These are phyloP conservation scores for Oryza meyeriana DNA, from an alignment of 176 grass and related monocot genomes.

Conservation along the genomic window DNA sequence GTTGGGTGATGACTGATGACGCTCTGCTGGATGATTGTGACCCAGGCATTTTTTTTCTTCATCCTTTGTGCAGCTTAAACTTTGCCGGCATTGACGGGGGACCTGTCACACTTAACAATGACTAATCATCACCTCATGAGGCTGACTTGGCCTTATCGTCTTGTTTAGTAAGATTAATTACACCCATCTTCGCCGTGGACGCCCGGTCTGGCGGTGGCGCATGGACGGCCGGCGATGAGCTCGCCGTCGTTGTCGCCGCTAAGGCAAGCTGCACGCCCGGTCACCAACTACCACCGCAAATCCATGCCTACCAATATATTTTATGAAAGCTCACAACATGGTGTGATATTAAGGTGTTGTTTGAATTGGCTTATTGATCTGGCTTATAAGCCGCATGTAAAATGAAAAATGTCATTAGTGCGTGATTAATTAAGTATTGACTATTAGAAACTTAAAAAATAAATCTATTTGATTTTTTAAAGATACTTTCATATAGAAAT, in stretches of 20 bases:
- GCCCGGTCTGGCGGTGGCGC: background rate
- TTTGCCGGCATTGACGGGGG: slow-evolving; percentile 18
- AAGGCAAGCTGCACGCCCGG: background rate
- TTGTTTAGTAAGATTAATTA: background rate
- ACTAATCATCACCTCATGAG: slow-evolving; percentile 35
- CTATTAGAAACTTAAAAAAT: too few species aligned
- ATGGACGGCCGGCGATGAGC: slow-evolving; percentile 16
- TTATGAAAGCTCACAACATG: background rate
- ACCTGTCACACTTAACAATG: slow-evolving; percentile 22
- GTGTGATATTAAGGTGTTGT: background rate
- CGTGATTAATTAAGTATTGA: too few species aligned
- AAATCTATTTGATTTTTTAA: too few species aligned
- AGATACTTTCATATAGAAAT: too few species aligned
- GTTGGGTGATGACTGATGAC: background rate
- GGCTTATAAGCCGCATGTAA: too few species aligned
- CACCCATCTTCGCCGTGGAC: background rate
- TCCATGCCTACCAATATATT: background rate
- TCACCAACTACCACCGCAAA: background rate
- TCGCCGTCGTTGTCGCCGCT: background rate
- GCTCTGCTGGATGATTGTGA: slow-evolving; percentile 7
- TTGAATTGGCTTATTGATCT: too few species aligned
- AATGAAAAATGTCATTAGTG: too few species aligned
- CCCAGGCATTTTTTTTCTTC: background rate
- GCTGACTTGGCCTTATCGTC: background rate
- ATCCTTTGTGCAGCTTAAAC: background rate